phyloP scores from a whole-genome alignment of 768 basidiomycete genomes.

The Lentinula sp. region DNA sequence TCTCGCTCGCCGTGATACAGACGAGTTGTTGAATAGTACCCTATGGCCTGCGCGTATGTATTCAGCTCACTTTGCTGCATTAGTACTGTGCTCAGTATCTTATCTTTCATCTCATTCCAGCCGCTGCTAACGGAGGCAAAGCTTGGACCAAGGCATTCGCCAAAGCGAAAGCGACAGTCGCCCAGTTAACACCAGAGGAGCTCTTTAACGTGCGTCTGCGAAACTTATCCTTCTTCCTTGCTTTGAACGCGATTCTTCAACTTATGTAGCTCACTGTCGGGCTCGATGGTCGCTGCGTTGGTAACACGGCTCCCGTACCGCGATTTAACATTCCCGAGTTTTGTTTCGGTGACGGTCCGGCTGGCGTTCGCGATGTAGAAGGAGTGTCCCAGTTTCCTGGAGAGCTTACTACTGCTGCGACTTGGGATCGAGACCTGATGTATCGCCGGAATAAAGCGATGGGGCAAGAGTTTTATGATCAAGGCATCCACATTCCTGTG shows the following conservation, averaged over 20 bases:
- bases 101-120: neutral
- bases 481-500: conserved; percentile 35
- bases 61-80: neutral
- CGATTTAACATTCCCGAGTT: neutral
- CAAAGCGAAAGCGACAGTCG: neutral
- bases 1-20: neutral
- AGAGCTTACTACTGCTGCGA: conserved; percentile 1
- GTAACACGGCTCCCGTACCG: neutral
- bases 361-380: neutral
- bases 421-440: conserved; percentile 34
- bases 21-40: neutral
- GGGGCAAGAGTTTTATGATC: conserved; percentile 38
- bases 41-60: neutral
- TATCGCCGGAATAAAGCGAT: conserved; percentile 34
- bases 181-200: neutral
- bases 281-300: neutral
- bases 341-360: neutral
- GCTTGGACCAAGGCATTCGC: neutral
- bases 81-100: neutral
- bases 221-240: neutral
- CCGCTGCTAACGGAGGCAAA: neutral
- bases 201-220: neutral
- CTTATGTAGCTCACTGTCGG: neutral
- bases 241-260: too few species aligned
- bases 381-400: conserved; percentile 1